A percentile compares a stretch with the other conserved stretches of the same genome.
phyloP scores from a whole-genome alignment of 345 rosid species.

The Eucalyptus polybractea region DNA sequence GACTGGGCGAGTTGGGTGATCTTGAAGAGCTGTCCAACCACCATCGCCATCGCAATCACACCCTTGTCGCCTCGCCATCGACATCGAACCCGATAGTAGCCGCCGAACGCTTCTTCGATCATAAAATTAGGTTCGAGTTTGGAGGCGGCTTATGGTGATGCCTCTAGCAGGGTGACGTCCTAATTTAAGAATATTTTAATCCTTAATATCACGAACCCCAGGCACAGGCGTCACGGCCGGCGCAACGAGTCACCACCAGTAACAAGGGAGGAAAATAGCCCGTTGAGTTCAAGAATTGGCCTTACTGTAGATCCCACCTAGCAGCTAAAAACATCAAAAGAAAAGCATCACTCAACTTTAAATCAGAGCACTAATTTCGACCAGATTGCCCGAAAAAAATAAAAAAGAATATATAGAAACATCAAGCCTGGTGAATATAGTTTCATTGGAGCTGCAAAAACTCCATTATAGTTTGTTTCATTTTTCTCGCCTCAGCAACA shows the following conservation, averaged over 20 bases:
- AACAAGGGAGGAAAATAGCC: neutral
- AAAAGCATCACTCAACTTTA: neutral
- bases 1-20: neutral
- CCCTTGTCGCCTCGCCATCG: accelerated
- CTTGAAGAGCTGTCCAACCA: neutral
- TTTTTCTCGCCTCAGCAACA: neutral
- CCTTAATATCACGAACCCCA: accelerated
- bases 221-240: accelerated
- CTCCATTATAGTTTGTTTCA: neutral
- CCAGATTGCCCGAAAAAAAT: neutral
- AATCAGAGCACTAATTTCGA: neutral
- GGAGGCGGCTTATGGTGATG: neutral
- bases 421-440: neutral
- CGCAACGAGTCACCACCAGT: neutral
- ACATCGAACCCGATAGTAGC: neutral
- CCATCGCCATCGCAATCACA: neutral
- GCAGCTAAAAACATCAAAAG: neutral
- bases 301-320: neutral
- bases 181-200: too few relatives aligned
- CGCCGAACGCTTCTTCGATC: neutral
- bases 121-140: neutral
- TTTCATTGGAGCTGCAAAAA: neutral
- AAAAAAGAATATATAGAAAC: neutral
- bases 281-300: neutral
- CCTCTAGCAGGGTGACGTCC: too few relatives aligned